These are phyloP conservation scores for Aquilaria sinensis DNA, from an alignment of 345 rosid genomes.

Conservation along the genomic window DNA sequence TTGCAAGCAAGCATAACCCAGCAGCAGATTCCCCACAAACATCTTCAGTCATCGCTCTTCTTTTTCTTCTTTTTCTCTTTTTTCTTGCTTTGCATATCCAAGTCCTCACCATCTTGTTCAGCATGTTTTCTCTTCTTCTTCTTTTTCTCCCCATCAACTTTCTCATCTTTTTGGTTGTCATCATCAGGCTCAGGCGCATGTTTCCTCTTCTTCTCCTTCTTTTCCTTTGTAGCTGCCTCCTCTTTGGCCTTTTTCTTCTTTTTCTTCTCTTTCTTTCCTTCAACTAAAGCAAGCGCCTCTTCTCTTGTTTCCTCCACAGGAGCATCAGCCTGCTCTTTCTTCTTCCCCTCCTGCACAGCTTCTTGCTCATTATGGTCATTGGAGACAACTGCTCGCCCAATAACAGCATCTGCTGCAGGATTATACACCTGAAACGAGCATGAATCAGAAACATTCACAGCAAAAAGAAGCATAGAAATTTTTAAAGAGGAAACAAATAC, in stretches of 20 bases:
- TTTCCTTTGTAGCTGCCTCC: constrained; percentile 12
- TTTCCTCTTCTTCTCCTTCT: constrained; percentile 46
- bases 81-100: constrained; percentile 28
- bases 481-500: constrained; percentile 18
- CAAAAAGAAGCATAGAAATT: no score
- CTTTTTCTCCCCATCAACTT: constrained; percentile 18
- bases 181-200: constrained; percentile 17
- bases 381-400: constrained; percentile 28
- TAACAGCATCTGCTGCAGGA: constrained; percentile 61
- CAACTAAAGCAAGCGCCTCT: constrained; percentile 18
- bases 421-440: constrained; percentile 52
- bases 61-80: constrained; percentile 44
- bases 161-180: constrained; percentile 18
- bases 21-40: neutral
- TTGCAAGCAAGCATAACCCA: neutral
- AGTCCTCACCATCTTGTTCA: constrained; percentile 22
- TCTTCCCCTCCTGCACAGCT: no score
- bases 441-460: no score
- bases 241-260: no score
- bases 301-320: constrained; percentile 11
- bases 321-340: constrained; percentile 16
- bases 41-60: constrained; percentile 33
- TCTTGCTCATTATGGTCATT: no score
- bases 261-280: constrained; percentile 27
- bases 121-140: constrained; percentile 42